A percentile compares a stretch with the other conserved stretches of the same genome.
Conservation (phyloP, 176 grass and related monocot genomes). For the Carex scoparia region DNA sequence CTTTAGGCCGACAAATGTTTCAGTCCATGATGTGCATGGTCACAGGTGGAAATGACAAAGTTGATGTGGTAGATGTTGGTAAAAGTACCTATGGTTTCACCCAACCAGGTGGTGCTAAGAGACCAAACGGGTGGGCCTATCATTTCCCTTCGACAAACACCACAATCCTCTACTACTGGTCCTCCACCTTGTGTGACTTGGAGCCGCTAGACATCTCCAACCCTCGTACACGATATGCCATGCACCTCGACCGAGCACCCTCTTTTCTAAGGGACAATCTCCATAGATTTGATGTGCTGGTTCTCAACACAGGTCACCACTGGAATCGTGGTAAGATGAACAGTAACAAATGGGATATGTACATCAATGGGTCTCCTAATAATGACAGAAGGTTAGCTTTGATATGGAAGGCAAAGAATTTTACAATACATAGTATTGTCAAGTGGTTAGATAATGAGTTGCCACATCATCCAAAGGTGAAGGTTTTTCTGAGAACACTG, state of each 20-base stretch:
- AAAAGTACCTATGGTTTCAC: conserved; percentile 43
- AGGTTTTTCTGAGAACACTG: conserved; percentile 65
- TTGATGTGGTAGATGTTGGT: conserved; percentile 65
- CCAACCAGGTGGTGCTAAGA: conserved; percentile 36
- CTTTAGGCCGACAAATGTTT: conserved; percentile 87
- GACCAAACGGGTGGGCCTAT: conserved; percentile 89
- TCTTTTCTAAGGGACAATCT: conserved; percentile 66
- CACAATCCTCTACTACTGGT: conserved; percentile 87
- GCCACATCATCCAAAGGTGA: conserved; percentile 44
- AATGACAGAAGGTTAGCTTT: conserved; percentile 45
- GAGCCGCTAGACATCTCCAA: conserved; percentile 61
- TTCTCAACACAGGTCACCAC: conserved; percentile 90
- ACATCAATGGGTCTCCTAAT: conserved; percentile 52
- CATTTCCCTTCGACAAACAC: conserved; percentile 67
- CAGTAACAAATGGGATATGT: conserved; percentile 83
- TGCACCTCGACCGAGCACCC: conserved; percentile 75
- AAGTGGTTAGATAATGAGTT: conserved; percentile 76
- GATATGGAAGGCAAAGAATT: conserved; percentile 86
- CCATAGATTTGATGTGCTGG: conserved; percentile 58
- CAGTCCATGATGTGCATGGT: conserved; percentile 97
- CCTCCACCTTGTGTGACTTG: conserved; percentile 73
- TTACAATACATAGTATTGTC: conserved; percentile 59
- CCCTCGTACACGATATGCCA: conserved; percentile 56
- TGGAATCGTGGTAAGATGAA: conserved; percentile 89
- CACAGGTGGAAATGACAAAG: conserved; percentile 40